Conservation (phyloP, 805 yeast species). For the Isabelozyma pseudorhagii region DNA sequence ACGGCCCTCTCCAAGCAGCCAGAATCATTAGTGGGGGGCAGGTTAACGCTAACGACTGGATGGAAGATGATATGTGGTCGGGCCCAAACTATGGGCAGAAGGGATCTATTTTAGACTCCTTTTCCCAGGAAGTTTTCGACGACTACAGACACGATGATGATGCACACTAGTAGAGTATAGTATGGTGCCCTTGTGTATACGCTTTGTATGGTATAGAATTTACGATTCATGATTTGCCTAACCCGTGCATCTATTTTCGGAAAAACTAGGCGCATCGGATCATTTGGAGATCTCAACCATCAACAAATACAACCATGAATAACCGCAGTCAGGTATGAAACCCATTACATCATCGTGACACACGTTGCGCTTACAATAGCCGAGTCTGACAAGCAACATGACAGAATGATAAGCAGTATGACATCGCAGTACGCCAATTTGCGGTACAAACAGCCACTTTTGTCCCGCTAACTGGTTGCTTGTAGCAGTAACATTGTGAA, state of each 20-base stretch:
- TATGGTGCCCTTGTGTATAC: neutral
- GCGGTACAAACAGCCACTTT: neutral
- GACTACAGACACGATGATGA: conserved; percentile 43
- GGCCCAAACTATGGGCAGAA: neutral
- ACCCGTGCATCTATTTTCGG: neutral
- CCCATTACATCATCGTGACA: neutral
- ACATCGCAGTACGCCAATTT: neutral
- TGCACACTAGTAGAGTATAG: conserved; percentile 8
- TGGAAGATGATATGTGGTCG: conserved; percentile 29
- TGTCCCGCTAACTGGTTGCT: neutral
- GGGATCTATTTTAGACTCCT: conserved; percentile 19
- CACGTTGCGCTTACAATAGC: too few relatives aligned
- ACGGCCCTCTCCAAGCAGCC: conserved; percentile 37
- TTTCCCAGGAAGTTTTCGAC: conserved; percentile 38
- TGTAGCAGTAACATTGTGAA: neutral
- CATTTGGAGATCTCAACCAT: neutral
- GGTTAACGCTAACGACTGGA: conserved; percentile 31
- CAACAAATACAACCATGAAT: neutral
- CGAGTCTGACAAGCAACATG: too few relatives aligned
- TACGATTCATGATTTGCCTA: neutral
- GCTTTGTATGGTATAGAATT: neutral
- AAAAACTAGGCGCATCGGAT: neutral
- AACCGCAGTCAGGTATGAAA: too few relatives aligned
- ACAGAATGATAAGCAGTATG: neutral
- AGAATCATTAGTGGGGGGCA: conserved; percentile 40